phyloP scores from a whole-genome alignment of 2,329 filamentous ascomycete species.

The Diaporthe eres region DNA sequence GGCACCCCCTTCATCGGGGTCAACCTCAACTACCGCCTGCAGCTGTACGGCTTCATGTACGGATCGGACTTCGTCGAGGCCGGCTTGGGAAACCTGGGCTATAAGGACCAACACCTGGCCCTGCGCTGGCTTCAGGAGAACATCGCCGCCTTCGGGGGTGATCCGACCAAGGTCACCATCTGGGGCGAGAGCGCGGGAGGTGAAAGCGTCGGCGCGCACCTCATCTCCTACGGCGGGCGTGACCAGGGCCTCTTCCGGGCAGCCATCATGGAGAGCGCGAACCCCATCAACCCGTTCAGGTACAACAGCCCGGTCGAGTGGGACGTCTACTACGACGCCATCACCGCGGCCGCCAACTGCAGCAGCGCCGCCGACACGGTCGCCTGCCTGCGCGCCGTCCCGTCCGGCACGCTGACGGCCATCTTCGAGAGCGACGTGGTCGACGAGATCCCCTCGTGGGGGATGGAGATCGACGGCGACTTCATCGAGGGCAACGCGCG shows the following conservation, averaged over 20 bases:
- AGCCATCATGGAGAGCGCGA: conserved; percentile 43
- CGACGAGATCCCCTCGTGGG: no score
- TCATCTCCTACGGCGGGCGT: conserved; percentile 52
- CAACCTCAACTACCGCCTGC: conserved; percentile 62
- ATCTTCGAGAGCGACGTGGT: no score
- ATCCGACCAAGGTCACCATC: conserved; percentile 53
- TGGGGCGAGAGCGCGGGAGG: conserved; percentile 62
- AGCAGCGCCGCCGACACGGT: no score
- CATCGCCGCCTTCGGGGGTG: conserved; percentile 58
- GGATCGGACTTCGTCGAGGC: conserved; percentile 55
- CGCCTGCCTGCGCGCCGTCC: no score
- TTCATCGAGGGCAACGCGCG: no score
- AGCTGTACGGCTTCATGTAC: conserved; percentile 62
- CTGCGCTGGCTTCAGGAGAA: conserved; percentile 62
- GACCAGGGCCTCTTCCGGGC: conserved; percentile 62
- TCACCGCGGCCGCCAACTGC: no score
- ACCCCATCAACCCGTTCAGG: no score
- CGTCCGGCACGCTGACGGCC: no score
- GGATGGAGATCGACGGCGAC: no score
- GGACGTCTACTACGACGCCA: no score
- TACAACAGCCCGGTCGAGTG: no score
- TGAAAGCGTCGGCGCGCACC: conserved; percentile 49
- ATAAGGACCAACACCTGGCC: conserved; percentile 60
- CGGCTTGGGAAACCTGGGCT: conserved; percentile 62
- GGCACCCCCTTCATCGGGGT: conserved; percentile 63